Evolutionary conservation across 2,329 filamentous ascomycete species (phyloP).

Genomic region (Stachybotrys chlorohalonatus): DNA sequence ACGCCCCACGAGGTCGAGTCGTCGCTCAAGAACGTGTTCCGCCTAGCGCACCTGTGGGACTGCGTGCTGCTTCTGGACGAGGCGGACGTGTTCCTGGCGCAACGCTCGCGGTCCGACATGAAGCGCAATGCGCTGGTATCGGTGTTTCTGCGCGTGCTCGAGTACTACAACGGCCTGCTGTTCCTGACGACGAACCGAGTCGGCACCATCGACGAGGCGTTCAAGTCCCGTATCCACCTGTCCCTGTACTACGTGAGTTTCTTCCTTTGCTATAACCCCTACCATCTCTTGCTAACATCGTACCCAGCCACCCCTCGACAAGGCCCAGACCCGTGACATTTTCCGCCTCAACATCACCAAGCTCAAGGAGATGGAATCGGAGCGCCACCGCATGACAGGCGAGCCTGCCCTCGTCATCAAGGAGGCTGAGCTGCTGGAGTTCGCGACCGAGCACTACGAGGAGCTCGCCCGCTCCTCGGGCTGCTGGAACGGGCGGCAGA

Average conservation of each 20-base stretch:
- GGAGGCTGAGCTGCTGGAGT: constrained; percentile 24
- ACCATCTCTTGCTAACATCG: not conserved
- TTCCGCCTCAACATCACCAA: constrained; percentile 30
- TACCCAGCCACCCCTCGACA: constrained; percentile 22
- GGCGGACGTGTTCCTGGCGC: constrained; percentile 24
- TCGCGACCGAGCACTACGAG: constrained; percentile 23
- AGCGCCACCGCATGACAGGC: constrained; percentile 25
- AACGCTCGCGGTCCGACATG: constrained; percentile 19
- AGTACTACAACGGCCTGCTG: constrained; percentile 37
- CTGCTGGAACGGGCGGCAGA: constrained; percentile 28
- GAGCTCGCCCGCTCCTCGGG: constrained; percentile 16
- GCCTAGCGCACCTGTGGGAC: constrained; percentile 28
- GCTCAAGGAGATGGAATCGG: constrained; percentile 24
- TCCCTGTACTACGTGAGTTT: constrained; percentile 27
- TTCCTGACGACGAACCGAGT: constrained; percentile 43
- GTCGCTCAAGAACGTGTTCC: constrained; percentile 31
- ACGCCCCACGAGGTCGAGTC: constrained; percentile 30
- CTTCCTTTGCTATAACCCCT: not conserved
- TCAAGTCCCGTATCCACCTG: constrained; percentile 37
- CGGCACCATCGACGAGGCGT: constrained; percentile 38
- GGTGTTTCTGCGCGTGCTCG: constrained; percentile 35
- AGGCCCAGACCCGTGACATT: constrained; percentile 28
- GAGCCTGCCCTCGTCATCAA: constrained; percentile 23
- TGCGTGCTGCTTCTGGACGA: constrained; percentile 28
- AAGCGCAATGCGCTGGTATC: constrained; percentile 27